phyloP scores from a whole-genome alignment of 208 protist genomes.

The Leishmania martiniquensis region DNA sequence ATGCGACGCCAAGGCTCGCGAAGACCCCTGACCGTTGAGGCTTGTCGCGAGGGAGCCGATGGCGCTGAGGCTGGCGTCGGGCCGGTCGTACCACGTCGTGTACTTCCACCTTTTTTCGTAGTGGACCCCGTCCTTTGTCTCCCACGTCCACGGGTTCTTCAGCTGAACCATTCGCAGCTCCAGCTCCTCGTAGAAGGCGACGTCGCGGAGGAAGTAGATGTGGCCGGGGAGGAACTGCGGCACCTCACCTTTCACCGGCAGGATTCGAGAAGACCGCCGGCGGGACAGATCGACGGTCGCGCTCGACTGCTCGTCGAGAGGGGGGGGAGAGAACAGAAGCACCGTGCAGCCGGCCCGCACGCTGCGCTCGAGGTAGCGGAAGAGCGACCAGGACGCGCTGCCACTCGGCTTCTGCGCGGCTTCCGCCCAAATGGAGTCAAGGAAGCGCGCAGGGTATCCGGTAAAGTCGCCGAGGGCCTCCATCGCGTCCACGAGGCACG shows the following conservation, averaged over 20 bases:
- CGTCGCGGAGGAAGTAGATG: conserved; percentile 70
- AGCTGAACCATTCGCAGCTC: conserved; percentile 59
- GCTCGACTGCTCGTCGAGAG: conserved; percentile 16
- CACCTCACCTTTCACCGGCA: conserved; percentile 29
- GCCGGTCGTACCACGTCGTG: conserved; percentile 57
- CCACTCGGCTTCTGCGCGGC: conserved; percentile 15
- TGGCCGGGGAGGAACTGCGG: conserved; percentile 64
- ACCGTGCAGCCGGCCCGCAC: conserved; percentile 34
- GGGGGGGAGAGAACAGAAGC: conserved; percentile 35
- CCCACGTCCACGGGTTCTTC: conserved; percentile 66
- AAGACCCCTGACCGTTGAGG: not conserved
- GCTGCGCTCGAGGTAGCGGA: conserved; percentile 35
- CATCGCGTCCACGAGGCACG: conserved; percentile 56
- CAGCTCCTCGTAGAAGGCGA: conserved; percentile 45
- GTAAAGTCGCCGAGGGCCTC: conserved; percentile 65
- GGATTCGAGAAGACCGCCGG: conserved; percentile 31
- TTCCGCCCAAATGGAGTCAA: conserved; percentile 30
- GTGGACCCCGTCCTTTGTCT: conserved; percentile 19
- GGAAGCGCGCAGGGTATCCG: conserved; percentile 52
- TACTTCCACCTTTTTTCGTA: conserved; percentile 44
- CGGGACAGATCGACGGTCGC: conserved; percentile 21
- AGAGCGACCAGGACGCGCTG: conserved; percentile 15
- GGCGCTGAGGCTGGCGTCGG: conserved; percentile 40
- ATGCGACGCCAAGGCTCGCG: not conserved
- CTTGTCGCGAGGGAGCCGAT: conserved; percentile 5